Evolutionary conservation across 306 rosid genomes (phyloP).

Genomic region (Pyrus betulifolia): DNA sequence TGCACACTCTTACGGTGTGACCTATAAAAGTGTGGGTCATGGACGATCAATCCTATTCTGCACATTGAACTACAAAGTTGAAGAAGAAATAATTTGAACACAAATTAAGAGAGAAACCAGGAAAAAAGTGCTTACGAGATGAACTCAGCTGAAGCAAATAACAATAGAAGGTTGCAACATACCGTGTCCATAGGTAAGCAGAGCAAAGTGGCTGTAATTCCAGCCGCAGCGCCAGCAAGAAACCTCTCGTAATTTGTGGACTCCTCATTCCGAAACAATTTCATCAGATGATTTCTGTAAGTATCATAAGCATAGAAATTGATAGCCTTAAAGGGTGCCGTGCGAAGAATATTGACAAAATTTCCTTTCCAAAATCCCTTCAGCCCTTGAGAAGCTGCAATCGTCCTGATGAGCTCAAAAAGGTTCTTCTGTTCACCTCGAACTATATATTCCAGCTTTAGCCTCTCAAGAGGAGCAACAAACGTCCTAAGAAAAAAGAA

Average conservation of each 20-base stretch:
- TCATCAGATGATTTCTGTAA: conserved; percentile 67
- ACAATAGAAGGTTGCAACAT: conserved; percentile 24
- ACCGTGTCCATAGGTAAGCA: conserved; percentile 98
- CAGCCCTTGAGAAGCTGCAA: conserved; percentile 78
- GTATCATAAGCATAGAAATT: conserved; percentile 86
- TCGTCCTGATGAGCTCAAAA: conserved; percentile 54
- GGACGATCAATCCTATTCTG: no score
- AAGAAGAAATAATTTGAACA: background rate
- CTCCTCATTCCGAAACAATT: conserved; percentile 55
- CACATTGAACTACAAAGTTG: background rate
- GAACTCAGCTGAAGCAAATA: background rate
- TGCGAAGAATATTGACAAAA: conserved; percentile 83
- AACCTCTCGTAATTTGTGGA: conserved; percentile 87
- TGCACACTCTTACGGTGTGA: background rate
- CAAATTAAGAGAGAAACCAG: background rate
- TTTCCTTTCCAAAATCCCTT: conserved; percentile 98
- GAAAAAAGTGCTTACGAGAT: background rate
- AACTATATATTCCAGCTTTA: conserved; percentile 88
- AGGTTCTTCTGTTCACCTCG: conserved; percentile 80
- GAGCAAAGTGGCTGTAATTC: conserved; percentile 76
- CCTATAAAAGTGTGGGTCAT: background rate
- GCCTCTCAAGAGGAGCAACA: conserved; percentile 95
- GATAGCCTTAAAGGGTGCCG: conserved; percentile 92
- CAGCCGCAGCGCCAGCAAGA: conserved; percentile 94
- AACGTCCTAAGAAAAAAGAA: conserved; percentile 45